Conservation (phyloP, 129 eudicot species). For the Saposhnikovia divaricata region DNA sequence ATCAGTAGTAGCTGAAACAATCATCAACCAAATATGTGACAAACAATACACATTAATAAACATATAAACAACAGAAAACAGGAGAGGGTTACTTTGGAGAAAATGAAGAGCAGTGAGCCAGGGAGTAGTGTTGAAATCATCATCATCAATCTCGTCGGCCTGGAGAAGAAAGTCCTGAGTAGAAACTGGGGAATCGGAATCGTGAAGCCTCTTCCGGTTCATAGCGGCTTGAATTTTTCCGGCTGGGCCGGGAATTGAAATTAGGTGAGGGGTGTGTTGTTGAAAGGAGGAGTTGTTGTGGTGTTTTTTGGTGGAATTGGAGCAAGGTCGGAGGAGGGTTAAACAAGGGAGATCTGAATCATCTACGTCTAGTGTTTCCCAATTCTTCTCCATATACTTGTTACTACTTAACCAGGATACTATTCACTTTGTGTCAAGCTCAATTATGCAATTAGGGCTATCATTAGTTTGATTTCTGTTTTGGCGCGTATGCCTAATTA, state of each 20-base stretch:
- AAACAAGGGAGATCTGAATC: slow-evolving; percentile 40
- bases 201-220: slow-evolving; percentile 29
- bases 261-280: background rate
- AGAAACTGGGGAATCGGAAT: slow-evolving; percentile 23
- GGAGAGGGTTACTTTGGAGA: slow-evolving; percentile 13
- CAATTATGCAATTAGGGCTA: too few species aligned
- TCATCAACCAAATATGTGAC: slow-evolving; percentile 11
- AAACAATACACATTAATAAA: background rate
- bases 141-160: slow-evolving; percentile 29
- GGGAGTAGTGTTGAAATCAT: slow-evolving; percentile 41
- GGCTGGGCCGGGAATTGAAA: slow-evolving; percentile 69
- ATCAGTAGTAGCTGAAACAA: background rate
- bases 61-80: background rate
- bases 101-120: slow-evolving; percentile 59
- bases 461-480: too few species aligned
- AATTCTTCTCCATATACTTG: slow-evolving; percentile 23
- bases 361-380: slow-evolving; percentile 21
- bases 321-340: slow-evolving; percentile 55
- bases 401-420: too few species aligned
- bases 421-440: too few species aligned
- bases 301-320: too few species aligned
- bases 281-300: too few species aligned
- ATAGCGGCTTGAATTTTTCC: slow-evolving; percentile 65
- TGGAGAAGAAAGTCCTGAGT: slow-evolving; percentile 37
- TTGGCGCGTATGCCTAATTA: too few species aligned